phyloP scores from a whole-genome alignment of 495 filamentous ascomycete genomes.

The Hypoxylon perforatum region DNA sequence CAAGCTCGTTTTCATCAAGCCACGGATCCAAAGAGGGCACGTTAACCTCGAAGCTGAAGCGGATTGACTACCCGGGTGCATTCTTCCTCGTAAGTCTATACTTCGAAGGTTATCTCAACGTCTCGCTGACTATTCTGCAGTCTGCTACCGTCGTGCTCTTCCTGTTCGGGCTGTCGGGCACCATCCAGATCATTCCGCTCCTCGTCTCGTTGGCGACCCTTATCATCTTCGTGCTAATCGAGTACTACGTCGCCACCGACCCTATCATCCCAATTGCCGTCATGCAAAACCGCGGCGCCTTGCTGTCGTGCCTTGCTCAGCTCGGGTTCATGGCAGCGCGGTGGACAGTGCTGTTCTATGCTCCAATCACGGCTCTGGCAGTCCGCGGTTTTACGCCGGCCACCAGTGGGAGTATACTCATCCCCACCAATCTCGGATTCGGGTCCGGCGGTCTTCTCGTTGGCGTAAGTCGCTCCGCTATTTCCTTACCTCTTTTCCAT shows the following conservation, averaged over 20 bases:
- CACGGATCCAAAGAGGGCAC: constrained; percentile 32
- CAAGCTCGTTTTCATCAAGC: constrained; percentile 50
- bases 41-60: constrained; percentile 61
- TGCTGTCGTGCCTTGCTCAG: constrained; percentile 75
- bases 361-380: constrained; percentile 77
- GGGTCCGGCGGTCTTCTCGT: constrained; percentile 74
- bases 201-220: constrained; percentile 65
- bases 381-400: constrained; percentile 73
- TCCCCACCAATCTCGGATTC: constrained; percentile 82
- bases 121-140: constrained; percentile 41
- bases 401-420: constrained; percentile 73
- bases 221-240: constrained; percentile 68
- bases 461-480: constrained; percentile 55
- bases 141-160: constrained; percentile 68
- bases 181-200: constrained; percentile 68
- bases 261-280: constrained; percentile 77
- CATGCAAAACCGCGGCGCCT: constrained; percentile 69
- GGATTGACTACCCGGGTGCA: constrained; percentile 77
- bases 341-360: constrained; percentile 81
- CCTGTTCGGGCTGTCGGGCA: constrained; percentile 71
- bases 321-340: constrained; percentile 79
- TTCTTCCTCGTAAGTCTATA: constrained; percentile 64
- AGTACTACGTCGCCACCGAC: constrained; percentile 64
- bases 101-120: background rate
- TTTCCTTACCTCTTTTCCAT: too few relatives aligned